Conservation (phyloP, 768 basidiomycete species). For the Agrocybe pediades region DNA sequence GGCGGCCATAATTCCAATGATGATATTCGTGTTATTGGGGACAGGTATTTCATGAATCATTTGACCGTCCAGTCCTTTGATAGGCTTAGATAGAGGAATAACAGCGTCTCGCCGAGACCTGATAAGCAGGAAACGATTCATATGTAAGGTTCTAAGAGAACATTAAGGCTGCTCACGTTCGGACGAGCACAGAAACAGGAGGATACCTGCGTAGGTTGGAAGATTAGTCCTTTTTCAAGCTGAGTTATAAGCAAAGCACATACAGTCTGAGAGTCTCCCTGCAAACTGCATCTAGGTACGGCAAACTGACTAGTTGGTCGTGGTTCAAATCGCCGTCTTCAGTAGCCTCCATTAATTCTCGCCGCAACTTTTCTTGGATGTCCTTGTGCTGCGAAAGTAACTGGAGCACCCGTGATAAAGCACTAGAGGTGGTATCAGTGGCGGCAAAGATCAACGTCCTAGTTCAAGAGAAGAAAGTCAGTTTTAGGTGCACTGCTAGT, state of each 20-base stretch:
- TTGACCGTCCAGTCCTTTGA: slow-evolving; percentile 24
- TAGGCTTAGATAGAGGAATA: slow-evolving; percentile 24
- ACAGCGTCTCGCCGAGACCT: slow-evolving; percentile 24
- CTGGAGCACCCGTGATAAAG: slow-evolving; percentile 26
- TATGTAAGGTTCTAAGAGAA: not conserved
- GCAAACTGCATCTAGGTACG: slow-evolving; percentile 36
- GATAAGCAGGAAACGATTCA: not conserved
- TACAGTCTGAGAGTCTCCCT: slow-evolving; percentile 33
- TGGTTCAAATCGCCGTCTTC: slow-evolving; percentile 26
- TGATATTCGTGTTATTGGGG: slow-evolving; percentile 34
- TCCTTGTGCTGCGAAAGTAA: slow-evolving; percentile 27
- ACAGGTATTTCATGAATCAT: slow-evolving; percentile 33
- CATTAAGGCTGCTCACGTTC: slow-evolving; percentile 17
- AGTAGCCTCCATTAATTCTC: slow-evolving; percentile 25
- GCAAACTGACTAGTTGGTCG: slow-evolving; percentile 30
- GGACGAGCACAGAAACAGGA: slow-evolving; percentile 21
- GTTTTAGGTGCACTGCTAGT: not conserved
- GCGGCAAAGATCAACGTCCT: slow-evolving; percentile 30
- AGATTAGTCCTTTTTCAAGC: not conserved
- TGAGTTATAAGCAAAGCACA: not conserved
- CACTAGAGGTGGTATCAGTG: slow-evolving; percentile 31
- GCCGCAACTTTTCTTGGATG: slow-evolving; percentile 32
- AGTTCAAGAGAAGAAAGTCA: not conserved
- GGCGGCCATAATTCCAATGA: slow-evolving; percentile 31
- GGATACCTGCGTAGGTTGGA: slow-evolving; percentile 12